Evolutionary conservation across 1,284 basidiomycete species (phyloP).

Genomic region (Austroboletus niveus): DNA sequence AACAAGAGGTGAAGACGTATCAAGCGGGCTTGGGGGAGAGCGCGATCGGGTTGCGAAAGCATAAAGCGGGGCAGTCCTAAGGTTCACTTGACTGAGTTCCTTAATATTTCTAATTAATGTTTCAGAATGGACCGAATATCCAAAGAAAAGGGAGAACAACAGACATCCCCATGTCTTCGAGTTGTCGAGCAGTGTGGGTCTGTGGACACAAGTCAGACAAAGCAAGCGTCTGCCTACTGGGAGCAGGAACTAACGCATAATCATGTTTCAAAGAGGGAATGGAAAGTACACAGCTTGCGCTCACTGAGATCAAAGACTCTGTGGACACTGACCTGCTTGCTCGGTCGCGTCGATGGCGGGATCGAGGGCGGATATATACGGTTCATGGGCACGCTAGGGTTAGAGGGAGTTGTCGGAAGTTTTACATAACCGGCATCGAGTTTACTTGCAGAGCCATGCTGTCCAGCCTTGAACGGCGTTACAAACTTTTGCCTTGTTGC

Average conservation of each 20-base stretch:
- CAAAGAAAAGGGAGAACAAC: slow-evolving; percentile 1
- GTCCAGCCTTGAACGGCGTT: slow-evolving; percentile 68
- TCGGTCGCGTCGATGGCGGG: slow-evolving; percentile 4
- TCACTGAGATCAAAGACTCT: slow-evolving; percentile 49
- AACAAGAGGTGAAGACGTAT: slow-evolving; percentile 20
- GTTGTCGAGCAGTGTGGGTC: slow-evolving; percentile 46
- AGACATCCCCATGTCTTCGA: slow-evolving; percentile 65
- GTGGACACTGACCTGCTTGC: slow-evolving; percentile 10
- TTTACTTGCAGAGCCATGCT: slow-evolving; percentile 30
- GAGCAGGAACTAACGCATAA: slow-evolving; percentile 37
- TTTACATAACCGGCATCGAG: not conserved
- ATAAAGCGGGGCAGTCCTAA: slow-evolving; percentile 60
- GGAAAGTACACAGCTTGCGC: slow-evolving; percentile 23
- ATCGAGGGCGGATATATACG: slow-evolving; percentile 26
- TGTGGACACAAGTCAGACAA: slow-evolving; percentile 59
- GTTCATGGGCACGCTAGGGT: slow-evolving; percentile 1
- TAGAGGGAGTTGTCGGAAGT: not conserved
- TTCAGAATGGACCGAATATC: slow-evolving; percentile 12
- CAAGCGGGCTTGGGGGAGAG: slow-evolving; percentile 17
- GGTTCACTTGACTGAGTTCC: slow-evolving; percentile 60
- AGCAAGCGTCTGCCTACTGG: slow-evolving; percentile 44
- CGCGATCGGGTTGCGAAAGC: slow-evolving; percentile 49
- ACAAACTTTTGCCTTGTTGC: slow-evolving; percentile 48
- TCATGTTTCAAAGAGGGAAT: not conserved
- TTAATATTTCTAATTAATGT: slow-evolving; percentile 42